phyloP scores from a whole-genome alignment of 2,329 filamentous ascomycete genomes.

The Mollisiaceae sp. region DNA sequence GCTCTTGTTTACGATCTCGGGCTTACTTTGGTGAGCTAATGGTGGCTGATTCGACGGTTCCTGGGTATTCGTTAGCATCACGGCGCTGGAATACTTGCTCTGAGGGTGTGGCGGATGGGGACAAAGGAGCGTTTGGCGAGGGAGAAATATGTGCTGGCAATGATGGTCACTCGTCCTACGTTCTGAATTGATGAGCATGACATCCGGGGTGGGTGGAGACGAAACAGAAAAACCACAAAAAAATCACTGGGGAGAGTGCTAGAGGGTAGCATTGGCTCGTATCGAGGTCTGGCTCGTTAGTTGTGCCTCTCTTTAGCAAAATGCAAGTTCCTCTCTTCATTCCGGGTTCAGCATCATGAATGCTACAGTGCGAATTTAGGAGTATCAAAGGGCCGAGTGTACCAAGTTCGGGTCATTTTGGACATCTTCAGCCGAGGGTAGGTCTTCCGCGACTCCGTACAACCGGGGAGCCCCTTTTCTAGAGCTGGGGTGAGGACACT shows the following conservation, averaged over 20 bases:
- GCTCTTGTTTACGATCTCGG: constrained; percentile 34
- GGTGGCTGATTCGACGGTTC: constrained; percentile 24
- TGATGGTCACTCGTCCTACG: constrained; percentile 38
- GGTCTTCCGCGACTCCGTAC: constrained; percentile 7
- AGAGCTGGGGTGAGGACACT: background rate
- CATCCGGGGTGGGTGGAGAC: constrained; percentile 33
- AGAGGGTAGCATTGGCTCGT: constrained; percentile 29
- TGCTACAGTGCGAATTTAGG: background rate
- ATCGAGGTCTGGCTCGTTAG: constrained; percentile 37
- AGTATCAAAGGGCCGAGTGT: background rate
- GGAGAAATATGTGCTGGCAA: constrained; percentile 29
- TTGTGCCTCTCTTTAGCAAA: constrained; percentile 32
- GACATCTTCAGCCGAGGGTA: background rate
- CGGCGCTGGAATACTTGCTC: constrained; percentile 28
- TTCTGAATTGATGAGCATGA: constrained; percentile 35
- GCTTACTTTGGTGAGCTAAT: constrained; percentile 32
- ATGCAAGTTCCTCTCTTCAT: constrained; percentile 31
- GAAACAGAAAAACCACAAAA: constrained; percentile 29
- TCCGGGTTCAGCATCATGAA: background rate
- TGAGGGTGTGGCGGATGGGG: constrained; percentile 27
- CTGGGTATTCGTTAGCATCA: constrained; percentile 23
- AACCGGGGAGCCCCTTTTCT: constrained; percentile 15
- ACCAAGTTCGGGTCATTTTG: background rate
- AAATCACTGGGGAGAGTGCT: constrained; percentile 32
- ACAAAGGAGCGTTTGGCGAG: constrained; percentile 24